A percentile compares a stretch with the other conserved stretches of the same genome.
phyloP scores from a whole-genome alignment of 1,284 basidiomycete species.

The Trametes versicolor region DNA sequence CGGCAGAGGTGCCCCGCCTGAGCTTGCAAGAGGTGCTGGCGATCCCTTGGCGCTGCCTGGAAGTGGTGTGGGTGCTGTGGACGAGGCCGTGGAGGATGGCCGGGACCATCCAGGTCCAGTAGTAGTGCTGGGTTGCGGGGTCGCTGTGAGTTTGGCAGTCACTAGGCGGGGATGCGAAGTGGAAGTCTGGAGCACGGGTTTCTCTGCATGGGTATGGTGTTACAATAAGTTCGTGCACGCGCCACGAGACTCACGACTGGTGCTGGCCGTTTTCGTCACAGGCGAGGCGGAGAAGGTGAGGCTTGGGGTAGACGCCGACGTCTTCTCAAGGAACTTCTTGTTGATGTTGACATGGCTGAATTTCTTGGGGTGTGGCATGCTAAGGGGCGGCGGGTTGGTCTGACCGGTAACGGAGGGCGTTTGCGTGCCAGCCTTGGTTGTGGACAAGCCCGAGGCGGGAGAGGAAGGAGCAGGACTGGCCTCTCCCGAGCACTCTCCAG shows the following conservation, averaged over 20 bases:
- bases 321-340: constrained; percentile 94
- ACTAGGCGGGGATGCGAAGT: constrained; percentile 80
- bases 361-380: constrained; percentile 76
- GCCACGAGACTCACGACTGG: constrained; percentile 58
- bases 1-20: constrained; percentile 52
- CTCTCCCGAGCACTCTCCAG: constrained; percentile 34
- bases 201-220: constrained; percentile 52
- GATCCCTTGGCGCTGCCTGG: constrained; percentile 45
- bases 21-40: constrained; percentile 41
- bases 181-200: constrained; percentile 62
- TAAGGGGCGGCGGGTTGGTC: constrained; percentile 39
- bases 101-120: constrained; percentile 80
- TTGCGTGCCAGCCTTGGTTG: constrained; percentile 36
- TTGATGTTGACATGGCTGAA: constrained; percentile 91
- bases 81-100: constrained; percentile 74
- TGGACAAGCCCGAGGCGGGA: constrained; percentile 37
- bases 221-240: constrained; percentile 18
- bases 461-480: constrained; percentile 42
- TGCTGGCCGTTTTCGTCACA: constrained; percentile 57
- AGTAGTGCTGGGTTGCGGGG: constrained; percentile 61
- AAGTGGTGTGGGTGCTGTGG: constrained; percentile 54
- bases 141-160: constrained; percentile 84
- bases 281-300: constrained; percentile 52
- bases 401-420: constrained; percentile 33
- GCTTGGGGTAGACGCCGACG: constrained; percentile 56